These are phyloP conservation scores for Leccinum longicurvipes DNA, from an alignment of 768 basidiomycete genomes.

Conservation along the genomic window DNA sequence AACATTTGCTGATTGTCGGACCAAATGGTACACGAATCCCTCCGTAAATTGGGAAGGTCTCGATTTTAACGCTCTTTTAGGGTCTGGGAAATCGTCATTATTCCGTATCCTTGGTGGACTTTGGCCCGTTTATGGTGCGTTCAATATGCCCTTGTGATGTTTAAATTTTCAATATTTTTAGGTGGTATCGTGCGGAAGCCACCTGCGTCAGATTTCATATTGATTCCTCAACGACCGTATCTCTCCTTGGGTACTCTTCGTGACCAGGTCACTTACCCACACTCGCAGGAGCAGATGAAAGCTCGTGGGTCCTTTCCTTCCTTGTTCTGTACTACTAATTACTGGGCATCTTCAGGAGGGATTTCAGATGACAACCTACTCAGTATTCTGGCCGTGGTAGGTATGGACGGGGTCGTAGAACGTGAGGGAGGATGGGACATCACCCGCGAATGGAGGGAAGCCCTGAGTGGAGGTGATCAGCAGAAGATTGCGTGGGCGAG, in stretches of 20 bases:
- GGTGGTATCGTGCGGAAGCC: slow-evolving; percentile 87
- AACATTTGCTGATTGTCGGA: slow-evolving; percentile 90
- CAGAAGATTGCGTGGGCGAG: slow-evolving; percentile 97
- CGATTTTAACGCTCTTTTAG: slow-evolving; percentile 31
- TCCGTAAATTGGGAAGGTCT: neutral
- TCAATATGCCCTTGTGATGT: neutral
- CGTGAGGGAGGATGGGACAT: slow-evolving; percentile 96
- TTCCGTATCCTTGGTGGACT: slow-evolving; percentile 96
- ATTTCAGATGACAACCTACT: slow-evolving; percentile 74
- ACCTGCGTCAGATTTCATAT: slow-evolving; percentile 80
- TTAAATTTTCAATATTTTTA: slow-evolving; percentile 17
- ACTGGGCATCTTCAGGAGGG: slow-evolving; percentile 45
- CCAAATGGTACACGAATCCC: slow-evolving; percentile 68
- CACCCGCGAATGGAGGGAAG: slow-evolving; percentile 90
- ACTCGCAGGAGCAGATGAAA: slow-evolving; percentile 77
- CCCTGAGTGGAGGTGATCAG: slow-evolving; percentile 92
- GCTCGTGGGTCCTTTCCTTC: slow-evolving; percentile 46
- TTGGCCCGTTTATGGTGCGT: slow-evolving; percentile 72
- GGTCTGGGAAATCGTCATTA: slow-evolving; percentile 85
- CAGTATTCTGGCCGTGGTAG: slow-evolving; percentile 67
- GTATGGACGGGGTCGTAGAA: slow-evolving; percentile 84
- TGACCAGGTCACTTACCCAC: slow-evolving; percentile 96
- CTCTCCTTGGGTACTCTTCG: slow-evolving; percentile 90
- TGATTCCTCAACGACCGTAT: slow-evolving; percentile 96
- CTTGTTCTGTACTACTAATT: neutral